Conservation (phyloP, 306 rosid genomes). For the Quercus alba region DNA sequence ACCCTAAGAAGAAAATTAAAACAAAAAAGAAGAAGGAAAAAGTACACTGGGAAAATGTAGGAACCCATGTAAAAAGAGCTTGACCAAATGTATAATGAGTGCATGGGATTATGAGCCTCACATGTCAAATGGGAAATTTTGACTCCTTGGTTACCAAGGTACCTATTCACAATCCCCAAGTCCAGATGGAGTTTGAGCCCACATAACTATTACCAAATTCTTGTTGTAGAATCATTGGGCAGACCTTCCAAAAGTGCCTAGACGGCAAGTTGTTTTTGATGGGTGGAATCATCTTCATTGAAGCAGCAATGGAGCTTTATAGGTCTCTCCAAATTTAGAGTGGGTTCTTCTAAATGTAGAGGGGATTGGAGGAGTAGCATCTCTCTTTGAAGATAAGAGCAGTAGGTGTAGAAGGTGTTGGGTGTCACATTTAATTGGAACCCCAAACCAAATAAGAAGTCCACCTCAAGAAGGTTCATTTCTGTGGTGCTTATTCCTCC, state of each 20-base stretch:
- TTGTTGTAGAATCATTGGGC: background rate
- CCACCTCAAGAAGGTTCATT: slow-evolving; percentile 93
- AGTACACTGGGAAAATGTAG: background rate
- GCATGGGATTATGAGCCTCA: background rate
- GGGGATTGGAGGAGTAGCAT: slow-evolving; percentile 74
- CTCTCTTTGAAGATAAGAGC: slow-evolving; percentile 66
- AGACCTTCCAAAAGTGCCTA: slow-evolving; percentile 18
- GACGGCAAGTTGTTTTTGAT: slow-evolving; percentile 73
- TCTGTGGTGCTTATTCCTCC: slow-evolving; percentile 92
- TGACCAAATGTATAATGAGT: background rate
- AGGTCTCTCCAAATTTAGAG: slow-evolving; percentile 47
- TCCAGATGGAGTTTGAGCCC: too few species aligned
- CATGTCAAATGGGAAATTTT: background rate
- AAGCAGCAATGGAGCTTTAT: slow-evolving; percentile 54
- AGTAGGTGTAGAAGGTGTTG: slow-evolving; percentile 64
- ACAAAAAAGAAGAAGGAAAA: background rate
- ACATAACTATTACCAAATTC: background rate
- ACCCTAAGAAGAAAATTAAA: background rate
- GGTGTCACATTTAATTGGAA: slow-evolving; percentile 84
- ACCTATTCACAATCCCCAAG: background rate
- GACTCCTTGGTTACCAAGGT: background rate
- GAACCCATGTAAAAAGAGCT: background rate
- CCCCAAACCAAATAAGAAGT: slow-evolving; percentile 84
- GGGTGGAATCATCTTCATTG: slow-evolving; percentile 81
- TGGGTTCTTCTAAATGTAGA: slow-evolving; percentile 42